phyloP scores from a whole-genome alignment of 345 rosid genomes.

The Combretum micranthum region DNA sequence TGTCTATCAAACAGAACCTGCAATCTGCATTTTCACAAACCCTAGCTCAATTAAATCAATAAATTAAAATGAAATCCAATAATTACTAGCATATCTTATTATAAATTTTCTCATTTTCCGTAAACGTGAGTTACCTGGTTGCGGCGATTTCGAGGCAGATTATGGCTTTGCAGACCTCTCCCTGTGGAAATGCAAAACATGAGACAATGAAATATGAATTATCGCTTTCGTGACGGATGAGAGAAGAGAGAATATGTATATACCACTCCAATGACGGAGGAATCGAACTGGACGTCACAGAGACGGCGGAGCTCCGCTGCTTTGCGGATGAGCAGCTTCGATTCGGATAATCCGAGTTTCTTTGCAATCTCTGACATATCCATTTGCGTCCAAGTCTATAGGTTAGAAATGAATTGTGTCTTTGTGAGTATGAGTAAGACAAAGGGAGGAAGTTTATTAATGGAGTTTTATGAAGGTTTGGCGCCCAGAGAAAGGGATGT shows the following conservation, averaged over 20 bases:
- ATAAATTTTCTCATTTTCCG: no score
- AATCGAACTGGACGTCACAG: conserved; percentile 84
- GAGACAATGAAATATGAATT: neutral
- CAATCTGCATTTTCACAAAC: conserved; percentile 28
- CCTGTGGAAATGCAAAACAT: conserved; percentile 30
- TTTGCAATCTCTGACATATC: conserved; percentile 64
- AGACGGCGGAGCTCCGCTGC: conserved; percentile 97
- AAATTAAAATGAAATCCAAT: neutral
- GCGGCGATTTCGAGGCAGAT: conserved; percentile 91
- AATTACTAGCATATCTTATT: neutral
- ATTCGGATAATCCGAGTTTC: conserved; percentile 62
- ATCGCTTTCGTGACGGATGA: neutral
- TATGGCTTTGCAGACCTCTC: conserved; percentile 86
- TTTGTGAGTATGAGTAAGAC: neutral
- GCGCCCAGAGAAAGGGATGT: neutral
- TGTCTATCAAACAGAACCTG: conserved; percentile 67
- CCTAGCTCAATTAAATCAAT: neutral
- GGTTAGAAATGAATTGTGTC: neutral
- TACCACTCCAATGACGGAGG: conserved; percentile 87
- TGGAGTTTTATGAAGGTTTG: neutral
- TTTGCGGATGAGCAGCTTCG: conserved; percentile 64
- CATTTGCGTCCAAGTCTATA: conserved; percentile 24
- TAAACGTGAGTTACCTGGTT: conserved; percentile 30
- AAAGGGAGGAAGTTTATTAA: neutral
- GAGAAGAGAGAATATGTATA: neutral